Evolutionary conservation across 805 yeast genomes (phyloP), one percentile per base, ranked within the genome.

Genomic region (Saturnispora serradocipensis): DNA sequence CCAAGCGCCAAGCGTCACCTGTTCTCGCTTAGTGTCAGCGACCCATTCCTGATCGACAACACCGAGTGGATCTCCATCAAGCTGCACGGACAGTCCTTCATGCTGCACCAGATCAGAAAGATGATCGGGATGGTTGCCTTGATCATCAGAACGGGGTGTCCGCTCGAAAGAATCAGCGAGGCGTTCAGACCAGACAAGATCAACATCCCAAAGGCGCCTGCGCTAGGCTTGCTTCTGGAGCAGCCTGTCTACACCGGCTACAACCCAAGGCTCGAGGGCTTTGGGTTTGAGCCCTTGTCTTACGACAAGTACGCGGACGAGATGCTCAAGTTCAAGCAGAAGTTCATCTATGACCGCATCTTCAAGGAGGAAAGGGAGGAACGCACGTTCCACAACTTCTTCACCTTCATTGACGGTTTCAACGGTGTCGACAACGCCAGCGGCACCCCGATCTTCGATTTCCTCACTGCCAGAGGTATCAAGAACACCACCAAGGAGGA

Each of bases 181-280:
- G 86, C 96, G 3, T 93, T 88, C 64, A 80, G 81, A 5, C 74
- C 80, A 2, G 77, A 77, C 39, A 86, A 83, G 61, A 77, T 93
- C 56, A 89, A 90, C 62, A 86, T 93, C 57, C 99, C 99, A 51
- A 93, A 93, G 68, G 99, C 98, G 0, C 99, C 99, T 4, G 96
- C 98, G 27, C 73, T 93, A 54, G 99, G 99, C 0, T 73, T 93
- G 51, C 71, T 93, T 48, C 75, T 93, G 54, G 98, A 93, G 63
- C 81, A 85, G 52, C 99, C 99, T 0, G 95, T 90, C 11, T 93
- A 88, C 65, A 95, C 86, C 46, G 83, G 86, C 13, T 88, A 85
- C 67, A 93, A 93, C 67, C 71, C 74, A 28, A 78, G 80, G 63
- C 73, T 89, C 58, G 75, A 76, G 55, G 80, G 81, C 49, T 80